Evolutionary conservation across 2,329 filamentous ascomycete genomes (phyloP).

Genomic region (Penicillium sp.): DNA sequence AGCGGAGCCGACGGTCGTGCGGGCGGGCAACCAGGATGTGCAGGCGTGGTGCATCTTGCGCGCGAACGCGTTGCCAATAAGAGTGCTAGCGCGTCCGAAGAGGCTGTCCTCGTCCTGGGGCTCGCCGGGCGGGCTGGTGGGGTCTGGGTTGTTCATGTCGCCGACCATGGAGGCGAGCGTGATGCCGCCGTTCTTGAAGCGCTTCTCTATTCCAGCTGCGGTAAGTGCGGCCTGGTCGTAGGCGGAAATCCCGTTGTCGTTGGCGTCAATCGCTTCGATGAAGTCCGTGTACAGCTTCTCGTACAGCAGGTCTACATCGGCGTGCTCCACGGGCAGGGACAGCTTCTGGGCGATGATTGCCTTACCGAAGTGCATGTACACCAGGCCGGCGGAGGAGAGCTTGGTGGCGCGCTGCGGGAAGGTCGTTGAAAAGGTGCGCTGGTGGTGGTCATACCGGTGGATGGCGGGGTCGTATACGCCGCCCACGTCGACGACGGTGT

Average conservation of each 20-base stretch:
- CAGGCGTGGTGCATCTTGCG: slow-evolving; percentile 68
- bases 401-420: slow-evolving; percentile 80
- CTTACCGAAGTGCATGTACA: slow-evolving; percentile 91
- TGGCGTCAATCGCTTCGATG: slow-evolving; percentile 89
- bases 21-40: slow-evolving; percentile 75
- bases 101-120: slow-evolving; percentile 72
- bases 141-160: slow-evolving; percentile 62
- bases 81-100: slow-evolving; percentile 66
- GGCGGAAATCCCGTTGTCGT: slow-evolving; percentile 85
- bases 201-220: slow-evolving; percentile 66
- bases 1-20: slow-evolving; percentile 65
- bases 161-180: slow-evolving; percentile 74
- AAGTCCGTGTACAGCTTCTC: slow-evolving; percentile 87
- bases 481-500: slow-evolving; percentile 96
- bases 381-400: slow-evolving; percentile 83
- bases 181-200: slow-evolving; percentile 74
- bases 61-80: slow-evolving; percentile 84
- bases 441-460: slow-evolving; percentile 93
- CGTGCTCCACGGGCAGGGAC: slow-evolving; percentile 50
- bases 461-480: slow-evolving; percentile 72
- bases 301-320: slow-evolving; percentile 67
- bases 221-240: slow-evolving; percentile 65
- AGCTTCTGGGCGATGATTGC: slow-evolving; percentile 66
- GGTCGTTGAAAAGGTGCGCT: slow-evolving; percentile 75
- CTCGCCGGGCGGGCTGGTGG: slow-evolving; percentile 41